Base-by-base conservation (phyloP, 345 rosid genomes). In the Pugionium cornutum region DNA sequence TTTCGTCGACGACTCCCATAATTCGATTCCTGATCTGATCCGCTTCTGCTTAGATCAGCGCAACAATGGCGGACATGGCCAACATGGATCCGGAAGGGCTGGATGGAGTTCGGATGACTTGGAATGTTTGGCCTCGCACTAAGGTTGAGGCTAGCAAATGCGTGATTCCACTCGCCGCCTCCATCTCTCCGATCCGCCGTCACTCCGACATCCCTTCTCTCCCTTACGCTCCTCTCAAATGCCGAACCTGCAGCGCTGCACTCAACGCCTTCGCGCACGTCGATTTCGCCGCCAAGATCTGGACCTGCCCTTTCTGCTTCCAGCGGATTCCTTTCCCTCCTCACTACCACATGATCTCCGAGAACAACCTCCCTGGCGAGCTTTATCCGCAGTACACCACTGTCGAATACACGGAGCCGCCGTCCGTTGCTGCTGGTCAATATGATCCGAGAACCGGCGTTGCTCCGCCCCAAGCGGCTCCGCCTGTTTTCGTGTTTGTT, bases 61-160 rank as follows among this genome's bases (percentile, higher is more conserved):
- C 27, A 18, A 18, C 18, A 72, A 81, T 85, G 96, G 88, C 99
- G 75, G 98, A 86, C 79, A 88, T 89, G 85, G 84, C 85, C 42
- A 83, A 28, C 85, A 67, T 70, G 52, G 99, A 91, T 84, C 91
- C 87, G 4, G 99, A 95, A 64, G 96, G 99, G 31, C 75, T 95
- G 37, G 95, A 95, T 64, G 96, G 92, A 64, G 90, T 95, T 25
- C 89, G 99, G 4, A 95, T 95, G 99, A 77, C 91, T 8, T 95
- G 99, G 99, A 95, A 95, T 75, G 81, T 78, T 2, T 95, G 99
- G 99, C 99, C 99, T 2, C 91, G 97, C 26, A 84, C 97, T 31
- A 95, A 95, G 63, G 96, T 95, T 3, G 97, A 95, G 69, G 91
- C 99, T n/a, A 87, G 92, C 81, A 95, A 95, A 80, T 95, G 97